These are phyloP conservation scores for Harringtonia aguacate DNA, from an alignment of 2,329 filamentous ascomycete genomes.

Conservation along the genomic window DNA sequence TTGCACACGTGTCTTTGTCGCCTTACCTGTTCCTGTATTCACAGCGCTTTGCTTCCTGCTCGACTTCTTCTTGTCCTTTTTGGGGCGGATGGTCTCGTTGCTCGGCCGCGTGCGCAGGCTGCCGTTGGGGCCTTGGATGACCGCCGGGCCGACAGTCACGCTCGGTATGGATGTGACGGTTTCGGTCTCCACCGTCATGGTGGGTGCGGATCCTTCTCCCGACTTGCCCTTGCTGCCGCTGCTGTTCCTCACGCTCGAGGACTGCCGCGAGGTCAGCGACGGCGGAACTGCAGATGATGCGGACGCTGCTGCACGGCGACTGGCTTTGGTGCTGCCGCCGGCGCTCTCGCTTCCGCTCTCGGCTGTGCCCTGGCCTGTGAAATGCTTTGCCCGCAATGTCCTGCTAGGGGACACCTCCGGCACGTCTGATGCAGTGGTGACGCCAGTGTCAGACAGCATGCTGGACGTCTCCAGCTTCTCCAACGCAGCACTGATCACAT, in stretches of 20 bases:
- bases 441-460: slow-evolving; percentile 26
- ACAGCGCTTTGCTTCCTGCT: slow-evolving; percentile 65
- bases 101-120: slow-evolving; percentile 80
- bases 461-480: slow-evolving; percentile 40
- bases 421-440: slow-evolving; percentile 29
- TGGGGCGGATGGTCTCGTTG: slow-evolving; percentile 90
- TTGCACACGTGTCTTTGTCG: not conserved
- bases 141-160: slow-evolving; percentile 58
- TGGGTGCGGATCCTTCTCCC: slow-evolving; percentile 65
- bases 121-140: slow-evolving; percentile 52
- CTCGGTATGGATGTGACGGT: slow-evolving; percentile 88
- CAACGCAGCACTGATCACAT: slow-evolving; percentile 31
- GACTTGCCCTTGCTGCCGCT: slow-evolving; percentile 54
- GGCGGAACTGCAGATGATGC: slow-evolving; percentile 24
- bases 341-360: slow-evolving; percentile 41
- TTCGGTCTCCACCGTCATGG: slow-evolving; percentile 97
- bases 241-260: slow-evolving; percentile 33
- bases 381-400: slow-evolving; percentile 33
- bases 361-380: slow-evolving; percentile 45
- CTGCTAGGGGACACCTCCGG: slow-evolving; percentile 26
- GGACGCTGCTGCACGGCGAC: slow-evolving; percentile 31
- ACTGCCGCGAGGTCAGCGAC: slow-evolving; percentile 50
- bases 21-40: slow-evolving; percentile 63
- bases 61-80: slow-evolving; percentile 80
- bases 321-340: slow-evolving; percentile 41